Evolutionary conservation across 2,329 filamentous ascomycete species (phyloP), one percentile per base, ranked within the genome.

Genomic region (Penicillium sp.): DNA sequence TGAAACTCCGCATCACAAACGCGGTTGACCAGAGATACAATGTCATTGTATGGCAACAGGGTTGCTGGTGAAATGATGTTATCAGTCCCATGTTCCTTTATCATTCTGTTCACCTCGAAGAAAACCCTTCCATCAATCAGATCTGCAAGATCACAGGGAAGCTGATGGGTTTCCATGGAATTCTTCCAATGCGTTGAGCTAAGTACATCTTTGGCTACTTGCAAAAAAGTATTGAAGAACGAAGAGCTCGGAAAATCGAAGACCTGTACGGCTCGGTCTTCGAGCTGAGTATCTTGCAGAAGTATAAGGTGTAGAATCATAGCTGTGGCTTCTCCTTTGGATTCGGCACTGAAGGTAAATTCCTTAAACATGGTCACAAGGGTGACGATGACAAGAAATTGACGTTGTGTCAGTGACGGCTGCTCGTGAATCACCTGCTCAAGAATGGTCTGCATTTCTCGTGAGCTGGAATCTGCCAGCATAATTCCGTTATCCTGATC

Each of bases 61-160:
- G 65, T 62, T 8, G 25, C 54, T 1, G 50, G 35, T 3, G 59
- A 54, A 19, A 60, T 56, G 11, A 31, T 14, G n/a, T 39, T 7
- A 11, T 46, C 27, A 10, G 42, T 26, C 13, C 51, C 37, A 19
- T 39, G 4, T 37, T 29, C 53, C 37, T 57, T 50, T 49, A 49
- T 54, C 42, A 46, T 52, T 23, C 16, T 55, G 46, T 60, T 59
- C 29, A 43, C 44, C 25, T 62, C 37, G 43, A 60, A 39, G 27
- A 80, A 76, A 6, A 84, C 64, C 39, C 83, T 76, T 7, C 85
- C 85, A 68, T 87, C 85, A 14, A 87, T 67, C 6, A 84, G 69
- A 66, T 88, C 85, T 16, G 76, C 76, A 6, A 85, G 66, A 65
- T 86, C 81, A 62, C 77, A 80, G 10, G 57, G 52, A 9, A 66